Evolutionary conservation across 192 early-diverging fungal genomes (phyloP).

Genomic region (Coemansia pectinata): DNA sequence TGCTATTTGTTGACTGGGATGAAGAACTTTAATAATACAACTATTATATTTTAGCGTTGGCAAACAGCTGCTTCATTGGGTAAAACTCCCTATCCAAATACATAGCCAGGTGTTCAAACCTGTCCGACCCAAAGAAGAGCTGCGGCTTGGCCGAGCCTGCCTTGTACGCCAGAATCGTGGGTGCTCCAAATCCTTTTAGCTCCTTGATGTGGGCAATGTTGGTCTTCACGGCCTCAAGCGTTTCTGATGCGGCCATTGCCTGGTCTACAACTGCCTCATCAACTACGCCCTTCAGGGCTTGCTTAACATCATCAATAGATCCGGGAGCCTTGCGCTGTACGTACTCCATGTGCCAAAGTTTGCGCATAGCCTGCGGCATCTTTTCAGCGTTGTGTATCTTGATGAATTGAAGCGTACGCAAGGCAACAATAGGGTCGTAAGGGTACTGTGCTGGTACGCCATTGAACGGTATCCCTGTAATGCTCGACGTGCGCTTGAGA

Average conservation of each 20-base stretch:
- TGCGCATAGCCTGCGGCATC: conserved; percentile 34
- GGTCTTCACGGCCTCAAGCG: conserved; percentile 12
- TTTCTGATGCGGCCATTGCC: conserved; percentile 14
- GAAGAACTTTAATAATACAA: background rate
- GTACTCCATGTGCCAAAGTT: conserved; percentile 40
- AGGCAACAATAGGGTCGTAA: conserved; percentile 25
- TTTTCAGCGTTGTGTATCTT: conserved; percentile 23
- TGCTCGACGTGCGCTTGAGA: conserved; percentile 26
- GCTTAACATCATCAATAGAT: conserved; percentile 24
- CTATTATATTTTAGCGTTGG: conserved; percentile 13
- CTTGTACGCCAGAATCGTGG: conserved; percentile 42
- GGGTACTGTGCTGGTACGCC: conserved; percentile 35
- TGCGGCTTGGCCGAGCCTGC: conserved; percentile 16
- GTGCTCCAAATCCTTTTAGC: conserved; percentile 39
- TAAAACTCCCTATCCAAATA: conserved; percentile 32
- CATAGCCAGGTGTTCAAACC: conserved; percentile 50
- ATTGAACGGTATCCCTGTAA: conserved; percentile 46
- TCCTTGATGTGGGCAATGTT: conserved; percentile 21
- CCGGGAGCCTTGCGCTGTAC: conserved; percentile 27
- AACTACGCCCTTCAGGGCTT: conserved; percentile 18
- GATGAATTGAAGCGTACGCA: conserved; percentile 40
- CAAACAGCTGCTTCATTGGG: conserved; percentile 49
- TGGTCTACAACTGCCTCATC: conserved; percentile 19
- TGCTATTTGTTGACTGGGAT: background rate
- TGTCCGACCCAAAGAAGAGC: conserved; percentile 47